Conservation (phyloP, 306 rosid species). For the Rosa rugosa region DNA sequence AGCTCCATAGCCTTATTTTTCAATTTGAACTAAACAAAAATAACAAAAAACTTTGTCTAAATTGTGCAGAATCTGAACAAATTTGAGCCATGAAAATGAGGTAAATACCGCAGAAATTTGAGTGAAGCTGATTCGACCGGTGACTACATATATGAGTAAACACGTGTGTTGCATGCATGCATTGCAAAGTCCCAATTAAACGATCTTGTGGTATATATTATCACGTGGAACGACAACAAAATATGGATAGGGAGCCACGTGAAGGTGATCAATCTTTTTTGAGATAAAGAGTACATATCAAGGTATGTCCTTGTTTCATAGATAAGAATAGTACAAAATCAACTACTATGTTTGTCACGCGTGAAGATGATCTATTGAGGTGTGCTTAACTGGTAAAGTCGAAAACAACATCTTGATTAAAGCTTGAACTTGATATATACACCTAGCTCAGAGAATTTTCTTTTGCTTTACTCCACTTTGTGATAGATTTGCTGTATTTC, state of each 20-base stretch:
- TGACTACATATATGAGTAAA: background rate
- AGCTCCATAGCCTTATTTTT: too few relatives aligned
- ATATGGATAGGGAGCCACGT: background rate
- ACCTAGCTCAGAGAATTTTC: background rate
- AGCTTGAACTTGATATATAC: background rate
- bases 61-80: too few relatives aligned
- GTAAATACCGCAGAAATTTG: too few relatives aligned
- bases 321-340: too few relatives aligned
- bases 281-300: too few relatives aligned
- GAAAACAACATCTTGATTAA: background rate
- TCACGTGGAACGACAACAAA: background rate
- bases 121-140: too few relatives aligned
- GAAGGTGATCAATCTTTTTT: background rate
- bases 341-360: too few relatives aligned
- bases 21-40: too few relatives aligned
- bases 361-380: background rate
- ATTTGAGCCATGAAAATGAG: too few relatives aligned
- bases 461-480: too few relatives aligned
- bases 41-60: too few relatives aligned
- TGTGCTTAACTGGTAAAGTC: background rate
- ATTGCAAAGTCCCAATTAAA: slow-evolving; percentile 1
- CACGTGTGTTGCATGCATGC: background rate
- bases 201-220: background rate
- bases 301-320: too few relatives aligned
- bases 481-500: background rate